Conservation (phyloP, 148 eudicot genomes). For the Euryodendron excelsum region DNA sequence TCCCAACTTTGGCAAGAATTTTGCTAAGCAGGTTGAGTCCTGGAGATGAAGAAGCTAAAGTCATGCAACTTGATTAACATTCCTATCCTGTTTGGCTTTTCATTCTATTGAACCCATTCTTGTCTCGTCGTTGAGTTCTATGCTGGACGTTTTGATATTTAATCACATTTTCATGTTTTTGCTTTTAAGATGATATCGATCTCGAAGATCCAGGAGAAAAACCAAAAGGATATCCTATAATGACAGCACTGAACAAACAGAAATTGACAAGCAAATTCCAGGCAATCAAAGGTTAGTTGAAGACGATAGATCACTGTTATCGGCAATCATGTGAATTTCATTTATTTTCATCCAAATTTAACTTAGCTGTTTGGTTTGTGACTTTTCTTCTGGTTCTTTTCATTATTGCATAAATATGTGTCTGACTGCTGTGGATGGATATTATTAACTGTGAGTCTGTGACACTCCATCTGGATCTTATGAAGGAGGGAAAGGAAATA, state of each 20-base stretch:
- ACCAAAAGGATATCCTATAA: slow-evolving; percentile 66
- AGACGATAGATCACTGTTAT: background rate
- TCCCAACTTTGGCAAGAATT: background rate
- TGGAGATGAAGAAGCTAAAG: background rate
- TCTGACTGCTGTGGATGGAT: background rate
- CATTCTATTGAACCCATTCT: background rate
- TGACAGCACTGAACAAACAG: slow-evolving; percentile 69
- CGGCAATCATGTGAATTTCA: background rate
- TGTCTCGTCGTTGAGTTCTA: background rate
- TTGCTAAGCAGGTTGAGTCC: background rate
- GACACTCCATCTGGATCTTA: background rate
- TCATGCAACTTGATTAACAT: background rate
- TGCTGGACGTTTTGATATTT: background rate
- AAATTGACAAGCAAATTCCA: slow-evolving; percentile 78
- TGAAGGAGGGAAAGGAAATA: background rate
- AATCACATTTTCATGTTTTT: background rate
- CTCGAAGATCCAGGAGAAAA: slow-evolving; percentile 67
- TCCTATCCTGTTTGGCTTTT: background rate
- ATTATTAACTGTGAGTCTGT: background rate
- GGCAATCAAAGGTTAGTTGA: slow-evolving; percentile 67
- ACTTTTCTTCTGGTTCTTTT: background rate
- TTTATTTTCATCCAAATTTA: background rate
- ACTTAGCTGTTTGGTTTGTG: background rate
- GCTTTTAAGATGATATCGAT: slow-evolving; percentile 77
- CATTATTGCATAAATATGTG: background rate